Evolutionary conservation across 495 filamentous ascomycete species (phyloP), one percentile per base, ranked within the genome.

Genomic region (Lichina pygmaea): DNA sequence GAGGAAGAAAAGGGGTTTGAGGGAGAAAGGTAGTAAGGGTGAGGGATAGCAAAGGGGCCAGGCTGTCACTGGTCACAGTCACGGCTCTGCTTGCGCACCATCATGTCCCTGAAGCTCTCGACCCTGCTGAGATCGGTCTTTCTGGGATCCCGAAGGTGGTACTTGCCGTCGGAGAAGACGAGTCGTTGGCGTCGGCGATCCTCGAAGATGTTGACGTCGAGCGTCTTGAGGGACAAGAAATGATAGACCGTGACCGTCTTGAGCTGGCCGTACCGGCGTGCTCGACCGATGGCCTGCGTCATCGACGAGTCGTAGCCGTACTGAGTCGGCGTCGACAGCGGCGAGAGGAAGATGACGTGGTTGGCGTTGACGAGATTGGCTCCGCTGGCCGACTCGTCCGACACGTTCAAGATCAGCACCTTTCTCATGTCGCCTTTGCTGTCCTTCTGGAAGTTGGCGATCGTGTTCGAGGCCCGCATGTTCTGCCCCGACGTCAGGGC

Each of bases 271-370:
- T 67, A 75, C 6, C 83, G 71, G 2, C 71, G 60, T 33, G 64
- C 65, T 36, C 83, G 69, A 0, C 81, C 82, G 38, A 75, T 72
- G 0, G 81, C 80, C 52, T 92, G 83, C 0, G 62, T 71, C 62
- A 78, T 75, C 4, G 58, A 59, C 3, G 66, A 60, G 1, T 73
- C 60, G 49, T 75, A 85, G 10, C 67, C 59, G 31, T 72, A 60
- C 43, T 77, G 65, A 1, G 68, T 63, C 6, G 60, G 50, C 0
- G 67, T 58, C 3, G 75, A 60, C 2, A 73, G 54, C 2, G 82
- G 80, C 0, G 66, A 68, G 9, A 77, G 57, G 54, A 92, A 86
- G 43, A 91, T 67, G 33, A 86, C 62, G 49, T 89, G 82, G 46
- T 81, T 85, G 0, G 81, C 79, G 37, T 68, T 66, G 42, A 75